Evolutionary conservation across 345 rosid genomes (phyloP).

Genomic region (Gossypium australe): DNA sequence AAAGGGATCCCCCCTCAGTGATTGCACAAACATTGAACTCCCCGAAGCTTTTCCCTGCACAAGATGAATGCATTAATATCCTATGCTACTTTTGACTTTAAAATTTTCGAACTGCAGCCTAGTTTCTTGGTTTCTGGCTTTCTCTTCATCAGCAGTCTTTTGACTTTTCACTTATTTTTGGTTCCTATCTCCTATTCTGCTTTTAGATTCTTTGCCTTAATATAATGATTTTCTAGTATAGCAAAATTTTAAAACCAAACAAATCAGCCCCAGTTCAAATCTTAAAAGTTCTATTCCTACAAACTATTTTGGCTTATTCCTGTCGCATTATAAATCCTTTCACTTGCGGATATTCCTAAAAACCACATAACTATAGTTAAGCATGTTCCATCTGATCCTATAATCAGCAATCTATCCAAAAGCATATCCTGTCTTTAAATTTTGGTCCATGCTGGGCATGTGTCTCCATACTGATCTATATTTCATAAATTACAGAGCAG

Average conservation of each 20-base stretch:
- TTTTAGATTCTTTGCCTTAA: not conserved
- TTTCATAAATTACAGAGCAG: not conserved
- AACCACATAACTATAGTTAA: not conserved
- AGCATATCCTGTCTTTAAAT: not conserved
- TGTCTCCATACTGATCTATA: not conserved
- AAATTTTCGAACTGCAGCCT: not conserved
- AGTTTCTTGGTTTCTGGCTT: not conserved
- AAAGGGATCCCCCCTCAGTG: conserved; percentile 89
- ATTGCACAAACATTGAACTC: conserved; percentile 83
- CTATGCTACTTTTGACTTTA: not conserved
- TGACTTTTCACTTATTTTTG: not conserved
- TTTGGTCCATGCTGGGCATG: not conserved
- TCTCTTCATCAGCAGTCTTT: not conserved
- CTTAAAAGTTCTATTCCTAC: not conserved
- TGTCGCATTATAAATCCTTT: not conserved
- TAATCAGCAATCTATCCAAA: not conserved
- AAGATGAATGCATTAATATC: conserved; percentile 12
- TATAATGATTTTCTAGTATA: not conserved
- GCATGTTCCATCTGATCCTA: not conserved
- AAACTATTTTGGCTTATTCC: not conserved
- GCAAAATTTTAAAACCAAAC: not conserved
- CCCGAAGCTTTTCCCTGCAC: conserved; percentile 59
- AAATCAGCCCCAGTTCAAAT: not conserved
- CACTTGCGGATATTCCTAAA: not conserved
- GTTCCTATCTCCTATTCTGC: too few relatives aligned